Base-by-base conservation (phyloP, 139 green algal species). In the Closterium sp. region DNA sequence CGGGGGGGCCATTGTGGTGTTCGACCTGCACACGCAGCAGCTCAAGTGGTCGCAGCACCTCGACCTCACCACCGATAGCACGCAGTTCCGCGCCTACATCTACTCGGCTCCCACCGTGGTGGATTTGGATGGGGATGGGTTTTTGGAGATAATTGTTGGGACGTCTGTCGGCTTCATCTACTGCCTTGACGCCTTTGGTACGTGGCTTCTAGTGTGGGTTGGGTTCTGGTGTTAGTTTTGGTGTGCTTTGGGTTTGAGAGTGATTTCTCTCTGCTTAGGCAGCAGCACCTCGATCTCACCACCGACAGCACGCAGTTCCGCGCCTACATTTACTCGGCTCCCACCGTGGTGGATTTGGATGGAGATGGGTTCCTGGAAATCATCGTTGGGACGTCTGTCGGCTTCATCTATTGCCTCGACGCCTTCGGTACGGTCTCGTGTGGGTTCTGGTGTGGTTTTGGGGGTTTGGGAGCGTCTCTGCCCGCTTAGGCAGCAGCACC, bases 151-250 rank as follows among this genome's bases (percentile, higher is more conserved):
- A 32, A 92, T 99, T n/a, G 88, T 99, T 29, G 98, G 97, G 29
- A 99, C 98, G 4, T 97, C 94, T 73, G 96, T 98, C 91, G 98
- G 98, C 32, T 99, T 98, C 93, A 87, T 99, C 70, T 99, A 99
- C 91, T 96, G 98, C 31, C 95, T 99, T n/a, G 94, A 98, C 91
- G 42, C 88, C 91, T 90, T 96, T 91, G 96, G 96, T 32, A 85
- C 17, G 24, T 19, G 19, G 9, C 2, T 38, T 38, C 32, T 38
- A 3, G 32, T 38, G 32, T 38, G 32, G 84, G 28, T 3, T n/a
- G n/a, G n/a, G n/a, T n/a, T n/a, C n/a, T n/a, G n/a, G n/a, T n/a
- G n/a, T n/a, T 87, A 2, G 2, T 87, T 87, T 3, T 87, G 32
- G 32, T 38, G 32, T 2, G 32, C 32, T 38, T 38, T 38, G 32